Evolutionary conservation across 192 early-diverging fungal species (phyloP).

Genomic region (Coemansia sp.): DNA sequence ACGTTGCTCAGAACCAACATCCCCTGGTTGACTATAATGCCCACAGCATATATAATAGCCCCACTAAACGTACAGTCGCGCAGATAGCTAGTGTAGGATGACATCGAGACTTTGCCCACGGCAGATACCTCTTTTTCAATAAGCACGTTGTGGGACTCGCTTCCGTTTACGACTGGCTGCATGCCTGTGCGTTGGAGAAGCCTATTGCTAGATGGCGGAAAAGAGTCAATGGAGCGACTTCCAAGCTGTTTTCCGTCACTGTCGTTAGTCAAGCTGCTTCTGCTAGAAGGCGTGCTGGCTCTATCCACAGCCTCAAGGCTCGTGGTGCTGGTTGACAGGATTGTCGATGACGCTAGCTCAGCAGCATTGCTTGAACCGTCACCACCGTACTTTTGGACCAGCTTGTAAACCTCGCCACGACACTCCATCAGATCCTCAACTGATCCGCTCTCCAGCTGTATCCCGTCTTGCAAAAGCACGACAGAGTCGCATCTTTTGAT

Average conservation of each 20-base stretch:
- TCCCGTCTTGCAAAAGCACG: slow-evolving; percentile 74
- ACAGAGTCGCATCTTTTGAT: slow-evolving; percentile 67
- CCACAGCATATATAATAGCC: slow-evolving; percentile 61
- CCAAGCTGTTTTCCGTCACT: neutral
- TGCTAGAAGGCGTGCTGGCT: neutral
- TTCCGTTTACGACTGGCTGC: slow-evolving; percentile 1
- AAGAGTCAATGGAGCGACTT: slow-evolving; percentile 40
- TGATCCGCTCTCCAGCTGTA: slow-evolving; percentile 66
- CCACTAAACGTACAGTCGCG: slow-evolving; percentile 66
- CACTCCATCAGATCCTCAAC: slow-evolving; percentile 67
- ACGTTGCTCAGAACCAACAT: slow-evolving; percentile 60
- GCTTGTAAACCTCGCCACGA: slow-evolving; percentile 61
- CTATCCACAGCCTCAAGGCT: neutral
- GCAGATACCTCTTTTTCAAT: slow-evolving; percentile 78
- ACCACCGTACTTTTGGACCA: slow-evolving; percentile 43
- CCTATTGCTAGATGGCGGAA: slow-evolving; percentile 57
- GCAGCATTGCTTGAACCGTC: neutral
- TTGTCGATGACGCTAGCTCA: neutral
- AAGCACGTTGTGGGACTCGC: slow-evolving; percentile 32
- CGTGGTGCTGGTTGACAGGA: neutral
- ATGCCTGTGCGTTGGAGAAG: slow-evolving; percentile 33
- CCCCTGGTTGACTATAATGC: slow-evolving; percentile 58
- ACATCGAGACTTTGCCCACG: slow-evolving; percentile 70
- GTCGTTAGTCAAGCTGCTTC: neutral
- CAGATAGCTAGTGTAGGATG: slow-evolving; percentile 79